Base-by-base conservation (phyloP, 768 basidiomycete species). In the Phaeotremella skinneri region DNA sequence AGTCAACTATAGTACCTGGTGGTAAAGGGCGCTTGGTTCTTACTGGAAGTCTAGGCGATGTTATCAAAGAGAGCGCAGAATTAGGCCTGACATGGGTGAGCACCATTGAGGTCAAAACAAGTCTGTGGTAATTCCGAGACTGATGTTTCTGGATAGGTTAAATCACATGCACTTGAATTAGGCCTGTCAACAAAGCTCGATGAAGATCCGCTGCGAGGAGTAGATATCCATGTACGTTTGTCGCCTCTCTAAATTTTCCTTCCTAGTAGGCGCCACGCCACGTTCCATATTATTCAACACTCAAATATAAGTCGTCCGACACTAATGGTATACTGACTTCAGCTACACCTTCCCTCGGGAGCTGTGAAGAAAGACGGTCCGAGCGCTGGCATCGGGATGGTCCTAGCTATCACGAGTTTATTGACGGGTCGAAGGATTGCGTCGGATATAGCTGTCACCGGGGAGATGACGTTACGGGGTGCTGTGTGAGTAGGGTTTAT, bases 361-460 rank as follows among this genome's bases (percentile, higher is more conserved):
- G 88, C 90, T 1, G 88, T 91, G 76, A 90, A 86, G 82, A 96
- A 94, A 79, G 91, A 94, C 68, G 91, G 92, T 0, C 91, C 91
- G 0, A 90, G 88, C 69, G 91, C 91, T 0, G 91, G 91, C 1
- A 81, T 93, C 23, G 89, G 89, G 0, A 91, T 93, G 85, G 85
- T 85, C 2, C 88, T 91, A 67, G 91, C 92, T 3, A 84, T 96
- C 53, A 87, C 93, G 16, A 91, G 91, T 3, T 80, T 93, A 14
- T 79, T 94, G 25, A 89, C 86, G 0, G 88, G 88, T 0, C 84
- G 85, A 11, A 84, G 83, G 52, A 85, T 90, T 4, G 84, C 88
- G 3, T 81, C 84, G 17, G 81, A 85, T 62, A 80, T 87, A 17
- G 91, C 91, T 0, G 89, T 94, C 86, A 94, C 92, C 0, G 92